These are phyloP conservation scores for Alternaria triticina DNA, from an alignment of 2,329 filamentous ascomycete genomes.

Conservation along the genomic window DNA sequence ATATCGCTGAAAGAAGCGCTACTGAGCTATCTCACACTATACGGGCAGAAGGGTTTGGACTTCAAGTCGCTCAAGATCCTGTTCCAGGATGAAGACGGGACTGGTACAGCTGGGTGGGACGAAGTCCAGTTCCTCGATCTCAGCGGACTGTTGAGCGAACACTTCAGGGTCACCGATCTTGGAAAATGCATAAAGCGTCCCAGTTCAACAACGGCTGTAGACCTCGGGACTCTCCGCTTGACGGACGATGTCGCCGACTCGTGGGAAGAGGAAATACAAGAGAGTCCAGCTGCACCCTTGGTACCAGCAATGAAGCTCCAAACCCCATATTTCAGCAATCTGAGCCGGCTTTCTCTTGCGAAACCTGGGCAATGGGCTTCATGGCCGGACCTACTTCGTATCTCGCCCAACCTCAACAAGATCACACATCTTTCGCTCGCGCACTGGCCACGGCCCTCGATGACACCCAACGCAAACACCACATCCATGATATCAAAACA, in stretches of 20 bases:
- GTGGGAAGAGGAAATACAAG: conserved; percentile 53
- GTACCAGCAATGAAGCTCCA: conserved; percentile 24
- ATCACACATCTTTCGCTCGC: conserved; percentile 68
- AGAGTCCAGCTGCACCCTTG: neutral
- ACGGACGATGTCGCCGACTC: conserved; percentile 49
- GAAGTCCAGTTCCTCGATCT: conserved; percentile 61
- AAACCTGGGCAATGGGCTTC: conserved; percentile 57
- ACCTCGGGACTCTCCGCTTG: conserved; percentile 21
- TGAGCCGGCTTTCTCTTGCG: conserved; percentile 65
- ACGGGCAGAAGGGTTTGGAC: conserved; percentile 52
- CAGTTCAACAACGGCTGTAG: no score
- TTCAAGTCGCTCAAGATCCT: conserved; percentile 58
- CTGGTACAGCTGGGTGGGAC: conserved; percentile 49
- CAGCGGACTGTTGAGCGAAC: conserved; percentile 56
- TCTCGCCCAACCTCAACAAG: conserved; percentile 61
- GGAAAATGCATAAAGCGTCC: conserved; percentile 49
- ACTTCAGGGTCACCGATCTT: conserved; percentile 58
- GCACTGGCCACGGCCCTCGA: conserved; percentile 65
- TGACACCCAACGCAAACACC: conserved; percentile 61
- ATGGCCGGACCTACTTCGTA: conserved; percentile 62
- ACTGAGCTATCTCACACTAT: conserved; percentile 63
- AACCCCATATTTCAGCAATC: conserved; percentile 54
- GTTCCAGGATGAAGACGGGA: conserved; percentile 50
- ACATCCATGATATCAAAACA: conserved; percentile 53
- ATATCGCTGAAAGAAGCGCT: conserved; percentile 59